Evolutionary conservation across 2,329 filamentous ascomycete genomes (phyloP).

Genomic region (Pyrenophora seminiperda): DNA sequence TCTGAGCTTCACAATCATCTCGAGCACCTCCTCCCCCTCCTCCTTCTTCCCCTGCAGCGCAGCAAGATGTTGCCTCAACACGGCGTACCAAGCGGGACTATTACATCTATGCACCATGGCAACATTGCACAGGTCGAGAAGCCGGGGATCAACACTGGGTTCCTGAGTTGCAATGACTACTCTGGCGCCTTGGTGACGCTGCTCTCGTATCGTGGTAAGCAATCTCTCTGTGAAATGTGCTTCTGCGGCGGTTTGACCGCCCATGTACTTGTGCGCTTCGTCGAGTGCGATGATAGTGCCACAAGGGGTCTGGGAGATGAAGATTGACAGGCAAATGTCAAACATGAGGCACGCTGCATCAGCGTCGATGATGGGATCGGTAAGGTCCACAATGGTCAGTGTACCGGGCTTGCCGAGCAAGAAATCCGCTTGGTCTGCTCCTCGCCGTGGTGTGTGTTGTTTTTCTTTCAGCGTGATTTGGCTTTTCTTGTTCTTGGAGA

Average conservation of each 20-base stretch:
- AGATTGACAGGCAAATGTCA: slow-evolving; percentile 70
- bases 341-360: slow-evolving; percentile 73
- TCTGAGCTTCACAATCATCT: not conserved
- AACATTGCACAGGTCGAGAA: slow-evolving; percentile 72
- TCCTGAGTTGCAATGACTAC: slow-evolving; percentile 77
- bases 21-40: not conserved
- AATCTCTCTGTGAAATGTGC: slow-evolving; percentile 62
- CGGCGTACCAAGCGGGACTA: slow-evolving; percentile 64
- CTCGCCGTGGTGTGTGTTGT: not conserved
- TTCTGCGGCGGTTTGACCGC: slow-evolving; percentile 52
- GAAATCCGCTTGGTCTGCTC: slow-evolving; percentile 7
- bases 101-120: slow-evolving; percentile 73
- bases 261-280: slow-evolving; percentile 78
- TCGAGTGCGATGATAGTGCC: slow-evolving; percentile 68
- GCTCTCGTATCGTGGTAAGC: slow-evolving; percentile 67
- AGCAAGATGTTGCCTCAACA: slow-evolving; percentile 55
- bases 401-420: slow-evolving; percentile 42
- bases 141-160: slow-evolving; percentile 67
- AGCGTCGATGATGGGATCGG: slow-evolving; percentile 70
- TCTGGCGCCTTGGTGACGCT: slow-evolving; percentile 69
- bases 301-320: slow-evolving; percentile 54
- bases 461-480: not conserved
- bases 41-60: slow-evolving; percentile 26
- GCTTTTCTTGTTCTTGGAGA: no score
- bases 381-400: slow-evolving; percentile 71